A percentile compares a stretch with the other conserved stretches of the same genome.
phyloP scores from a whole-genome alignment of 1,284 basidiomycete species.

The Ceratobasidium papillatum region DNA sequence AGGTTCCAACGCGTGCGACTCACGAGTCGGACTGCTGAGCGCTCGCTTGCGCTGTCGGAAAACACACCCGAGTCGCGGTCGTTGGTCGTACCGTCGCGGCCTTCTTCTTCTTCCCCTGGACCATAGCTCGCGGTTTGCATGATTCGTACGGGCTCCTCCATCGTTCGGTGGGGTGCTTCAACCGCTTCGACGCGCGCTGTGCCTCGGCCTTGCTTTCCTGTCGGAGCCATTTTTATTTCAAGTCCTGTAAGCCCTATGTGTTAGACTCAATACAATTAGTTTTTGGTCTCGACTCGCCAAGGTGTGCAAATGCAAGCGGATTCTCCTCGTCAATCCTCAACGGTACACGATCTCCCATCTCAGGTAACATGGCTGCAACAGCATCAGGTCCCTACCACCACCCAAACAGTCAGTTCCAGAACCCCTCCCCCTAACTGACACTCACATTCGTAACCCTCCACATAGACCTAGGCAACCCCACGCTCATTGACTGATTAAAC shows the following conservation, averaged over 20 bases:
- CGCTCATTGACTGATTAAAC: slow-evolving; percentile 45
- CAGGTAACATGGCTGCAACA: slow-evolving; percentile 48
- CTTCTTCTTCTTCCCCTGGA: slow-evolving; percentile 1
- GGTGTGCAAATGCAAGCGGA: slow-evolving; percentile 40
- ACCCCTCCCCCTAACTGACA: not conserved
- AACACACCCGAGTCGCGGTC: slow-evolving; percentile 28
- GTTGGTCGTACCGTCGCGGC: not conserved
- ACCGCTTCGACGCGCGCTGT: slow-evolving; percentile 8
- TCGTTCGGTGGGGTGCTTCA: slow-evolving; percentile 31
- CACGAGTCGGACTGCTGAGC: not conserved
- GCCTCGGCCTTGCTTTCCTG: slow-evolving; percentile 7
- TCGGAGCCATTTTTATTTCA: slow-evolving; percentile 25
- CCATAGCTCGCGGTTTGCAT: slow-evolving; percentile 10
- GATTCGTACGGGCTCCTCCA: slow-evolving; percentile 8
- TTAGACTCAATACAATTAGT: not conserved
- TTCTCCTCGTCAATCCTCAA: slow-evolving; percentile 33
- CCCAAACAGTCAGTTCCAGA: not conserved
- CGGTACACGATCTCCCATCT: slow-evolving; percentile 46
- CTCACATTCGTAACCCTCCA: slow-evolving; percentile 50
- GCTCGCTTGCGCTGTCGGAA: slow-evolving; percentile 17
- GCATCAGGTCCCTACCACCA: slow-evolving; percentile 45
- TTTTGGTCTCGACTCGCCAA: slow-evolving; percentile 15
- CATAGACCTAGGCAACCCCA: slow-evolving; percentile 48
- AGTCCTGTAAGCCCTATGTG: slow-evolving; percentile 3
- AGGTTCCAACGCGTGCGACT: slow-evolving; percentile 1